A percentile compares a stretch with the other conserved stretches of the same genome.
These are phyloP conservation scores for Ottelia alismoides DNA, from an alignment of 106 monocot genomes.

Conservation along the genomic window DNA sequence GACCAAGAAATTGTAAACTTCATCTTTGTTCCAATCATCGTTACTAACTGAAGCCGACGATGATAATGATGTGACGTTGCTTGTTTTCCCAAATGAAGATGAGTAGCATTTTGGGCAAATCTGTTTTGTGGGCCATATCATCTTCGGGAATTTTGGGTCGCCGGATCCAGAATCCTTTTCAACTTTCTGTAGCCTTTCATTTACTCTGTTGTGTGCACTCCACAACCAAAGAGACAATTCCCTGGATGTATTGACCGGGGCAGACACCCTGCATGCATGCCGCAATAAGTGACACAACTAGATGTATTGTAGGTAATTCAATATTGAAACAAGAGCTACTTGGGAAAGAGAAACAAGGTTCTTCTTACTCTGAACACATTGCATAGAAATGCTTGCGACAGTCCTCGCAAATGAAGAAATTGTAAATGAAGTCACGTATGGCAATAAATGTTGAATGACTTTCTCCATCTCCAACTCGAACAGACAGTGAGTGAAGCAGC, in stretches of 20 bases:
- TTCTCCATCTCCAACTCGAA: constrained; percentile 86
- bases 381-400: constrained; percentile 77
- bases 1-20: constrained; percentile 68
- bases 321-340: no score
- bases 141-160: constrained; percentile 80
- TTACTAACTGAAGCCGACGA: constrained; percentile 12
- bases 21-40: constrained; percentile 69
- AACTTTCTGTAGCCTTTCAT: constrained; percentile 70
- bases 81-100: no score
- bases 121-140: constrained; percentile 67
- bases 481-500: constrained; percentile 74
- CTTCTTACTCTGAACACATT: constrained; percentile 76
- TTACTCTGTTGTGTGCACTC: constrained; percentile 84
- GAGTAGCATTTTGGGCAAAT: constrained; percentile 68
- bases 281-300: not conserved
- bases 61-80: no score
- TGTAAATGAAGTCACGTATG: constrained; percentile 89
- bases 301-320: not conserved
- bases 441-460: constrained; percentile 58
- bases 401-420: constrained; percentile 91
- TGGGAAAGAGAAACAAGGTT: no score
- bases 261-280: constrained; percentile 28
- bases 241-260: constrained; percentile 56
- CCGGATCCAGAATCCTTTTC: constrained; percentile 43
- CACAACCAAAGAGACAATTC: constrained; percentile 78